Conservation (phyloP, 352 stramenopile genomes). For the Phytophthora kernoviae region DNA sequence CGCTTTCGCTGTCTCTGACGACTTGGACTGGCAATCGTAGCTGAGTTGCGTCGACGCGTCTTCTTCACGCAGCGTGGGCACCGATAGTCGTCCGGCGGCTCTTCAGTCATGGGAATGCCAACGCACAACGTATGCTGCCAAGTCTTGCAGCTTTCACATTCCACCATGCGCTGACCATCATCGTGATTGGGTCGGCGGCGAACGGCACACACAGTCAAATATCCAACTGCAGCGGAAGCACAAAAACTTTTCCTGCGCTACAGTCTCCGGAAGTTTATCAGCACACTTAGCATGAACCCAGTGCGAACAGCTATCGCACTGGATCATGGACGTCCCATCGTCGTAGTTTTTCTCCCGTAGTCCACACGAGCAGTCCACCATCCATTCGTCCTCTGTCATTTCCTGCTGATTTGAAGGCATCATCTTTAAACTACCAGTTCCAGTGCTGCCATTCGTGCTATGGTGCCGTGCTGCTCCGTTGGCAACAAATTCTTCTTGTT, state of each 20-base stretch:
- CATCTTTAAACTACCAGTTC: conserved; percentile 10
- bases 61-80: conserved; percentile 59
- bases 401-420: conserved; percentile 10
- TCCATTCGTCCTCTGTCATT: conserved; percentile 52
- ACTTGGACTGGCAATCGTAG: conserved; percentile 4
- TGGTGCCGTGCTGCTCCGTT: conserved; percentile 12
- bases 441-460: conserved; percentile 14
- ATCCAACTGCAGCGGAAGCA: conserved; percentile 76
- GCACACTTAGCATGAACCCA: conserved; percentile 72
- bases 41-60: conserved; percentile 21
- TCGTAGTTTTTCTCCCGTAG: conserved; percentile 59
- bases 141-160: conserved; percentile 70
- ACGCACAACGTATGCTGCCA: conserved; percentile 82
- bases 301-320: conserved; percentile 59
- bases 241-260: conserved; percentile 58
- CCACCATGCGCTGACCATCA: conserved; percentile 70
- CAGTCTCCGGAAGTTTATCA: conserved; percentile 35
- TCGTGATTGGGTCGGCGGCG: conserved; percentile 64
- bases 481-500: conserved; percentile 34
- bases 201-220: conserved; percentile 72
- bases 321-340: conserved; percentile 67
- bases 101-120: conserved; percentile 51
- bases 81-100: conserved; percentile 56
- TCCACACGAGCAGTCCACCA: conserved; percentile 63
- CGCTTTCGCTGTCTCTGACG: conserved; percentile 19